Conservation (phyloP, 1,139 yeast genomes). For the Saccharomyces pastorianus region DNA sequence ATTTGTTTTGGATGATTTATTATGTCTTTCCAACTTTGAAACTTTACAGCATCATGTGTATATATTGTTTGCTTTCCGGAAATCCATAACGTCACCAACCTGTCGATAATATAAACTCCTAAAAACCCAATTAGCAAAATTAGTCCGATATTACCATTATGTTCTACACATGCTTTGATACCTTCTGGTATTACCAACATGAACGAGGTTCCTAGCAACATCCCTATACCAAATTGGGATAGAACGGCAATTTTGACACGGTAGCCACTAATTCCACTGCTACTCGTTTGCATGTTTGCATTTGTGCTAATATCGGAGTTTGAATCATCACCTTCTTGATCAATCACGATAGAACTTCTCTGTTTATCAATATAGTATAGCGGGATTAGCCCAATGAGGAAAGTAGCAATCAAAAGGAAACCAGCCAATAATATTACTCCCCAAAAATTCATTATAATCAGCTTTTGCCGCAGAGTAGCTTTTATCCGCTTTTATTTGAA, state of each 20-base stretch:
- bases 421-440: constrained; percentile 15
- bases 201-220: constrained; percentile 49
- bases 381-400: constrained; percentile 34
- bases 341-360: constrained; percentile 12
- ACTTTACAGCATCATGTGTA: constrained; percentile 6
- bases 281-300: not conserved
- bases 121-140: constrained; percentile 28
- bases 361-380: constrained; percentile 18
- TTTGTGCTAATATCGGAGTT: not conserved
- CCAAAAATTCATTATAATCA: constrained; percentile 9
- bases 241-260: constrained; percentile 13
- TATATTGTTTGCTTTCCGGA: not conserved
- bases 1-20: constrained; percentile 19
- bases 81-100: constrained; percentile 9
- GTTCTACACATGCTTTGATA: constrained; percentile 36
- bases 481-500: not conserved
- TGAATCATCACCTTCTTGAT: constrained; percentile 12
- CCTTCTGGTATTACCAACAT: constrained; percentile 58
- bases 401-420: constrained; percentile 23
- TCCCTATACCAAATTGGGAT: constrained; percentile 50
- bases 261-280: not conserved
- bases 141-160: constrained; percentile 30
- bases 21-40: constrained; percentile 14
- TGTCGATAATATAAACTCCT: constrained; percentile 26
- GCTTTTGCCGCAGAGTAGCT: not conserved